Conservation (phyloP, 202 grass and related monocot species). For the Carex sylvatica region DNA sequence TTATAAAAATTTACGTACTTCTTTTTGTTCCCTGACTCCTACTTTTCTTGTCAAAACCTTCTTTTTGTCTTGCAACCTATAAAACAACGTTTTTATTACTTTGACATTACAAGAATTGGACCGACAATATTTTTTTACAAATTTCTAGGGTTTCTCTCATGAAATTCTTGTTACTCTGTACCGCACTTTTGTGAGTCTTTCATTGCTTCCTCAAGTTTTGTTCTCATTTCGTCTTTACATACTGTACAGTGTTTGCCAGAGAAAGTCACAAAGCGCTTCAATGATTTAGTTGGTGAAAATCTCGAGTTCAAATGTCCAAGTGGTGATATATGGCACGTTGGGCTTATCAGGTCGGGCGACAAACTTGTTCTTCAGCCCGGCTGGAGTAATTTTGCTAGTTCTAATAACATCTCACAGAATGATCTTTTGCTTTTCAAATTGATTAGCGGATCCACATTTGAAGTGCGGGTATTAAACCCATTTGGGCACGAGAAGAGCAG, state of each 20-base stretch:
- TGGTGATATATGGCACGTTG: neutral
- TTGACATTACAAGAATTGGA: neutral
- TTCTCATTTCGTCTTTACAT: constrained; percentile 1
- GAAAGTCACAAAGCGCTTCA: neutral
- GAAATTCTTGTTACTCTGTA: no score
- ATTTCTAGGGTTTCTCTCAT: neutral
- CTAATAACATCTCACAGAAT: constrained; percentile 27
- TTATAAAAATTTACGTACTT: neutral
- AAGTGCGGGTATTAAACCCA: neutral
- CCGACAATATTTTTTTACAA: neutral
- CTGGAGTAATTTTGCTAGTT: constrained; percentile 35
- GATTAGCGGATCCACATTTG: constrained; percentile 27
- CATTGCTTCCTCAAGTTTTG: constrained; percentile 23
- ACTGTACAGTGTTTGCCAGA: constrained; percentile 5
- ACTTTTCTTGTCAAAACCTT: neutral
- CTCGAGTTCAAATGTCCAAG: neutral
- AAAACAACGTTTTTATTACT: neutral
- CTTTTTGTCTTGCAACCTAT: neutral
- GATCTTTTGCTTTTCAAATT: neutral
- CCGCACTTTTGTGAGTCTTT: neutral
- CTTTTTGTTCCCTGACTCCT: neutral
- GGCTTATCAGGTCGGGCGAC: constrained; percentile 1
- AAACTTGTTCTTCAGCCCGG: constrained; percentile 22
- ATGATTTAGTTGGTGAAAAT: neutral
- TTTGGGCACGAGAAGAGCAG: neutral